These are phyloP conservation scores for Dactylis glomerata DNA, from an alignment of 176 grass and related monocot genomes.

Conservation along the genomic window DNA sequence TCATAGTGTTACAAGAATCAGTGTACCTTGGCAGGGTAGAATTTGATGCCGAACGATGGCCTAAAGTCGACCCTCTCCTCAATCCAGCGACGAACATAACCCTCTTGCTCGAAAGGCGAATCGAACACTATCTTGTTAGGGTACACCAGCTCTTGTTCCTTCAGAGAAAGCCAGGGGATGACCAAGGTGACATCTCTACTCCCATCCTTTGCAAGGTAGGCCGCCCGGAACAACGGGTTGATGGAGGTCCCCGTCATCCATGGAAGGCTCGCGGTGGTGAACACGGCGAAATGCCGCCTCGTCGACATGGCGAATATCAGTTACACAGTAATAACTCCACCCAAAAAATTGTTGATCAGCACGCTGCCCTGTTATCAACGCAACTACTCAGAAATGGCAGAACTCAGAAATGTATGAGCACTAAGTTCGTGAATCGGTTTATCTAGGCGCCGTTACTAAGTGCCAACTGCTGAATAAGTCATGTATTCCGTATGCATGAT, in stretches of 20 bases:
- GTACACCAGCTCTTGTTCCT: slow-evolving; percentile 80
- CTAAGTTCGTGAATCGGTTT: not conserved
- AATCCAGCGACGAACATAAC: slow-evolving; percentile 68
- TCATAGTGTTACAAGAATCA: not conserved
- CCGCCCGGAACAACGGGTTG: slow-evolving; percentile 72
- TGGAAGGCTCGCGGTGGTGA: slow-evolving; percentile 91
- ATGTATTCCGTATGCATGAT: not conserved
- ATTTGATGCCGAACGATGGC: slow-evolving; percentile 65
- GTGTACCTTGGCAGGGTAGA: slow-evolving; percentile 87
- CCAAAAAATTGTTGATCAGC: no score
- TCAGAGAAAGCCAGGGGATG: slow-evolving; percentile 79
- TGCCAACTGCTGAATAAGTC: not conserved
- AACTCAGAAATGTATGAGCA: no score
- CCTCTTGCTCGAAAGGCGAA: slow-evolving; percentile 72
- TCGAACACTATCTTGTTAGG: slow-evolving; percentile 59
- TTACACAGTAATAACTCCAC: not conserved
- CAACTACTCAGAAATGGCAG: no score
- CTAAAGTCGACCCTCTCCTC: slow-evolving; percentile 65
- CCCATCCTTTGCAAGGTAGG: slow-evolving; percentile 64
- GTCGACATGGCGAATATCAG: slow-evolving; percentile 25
- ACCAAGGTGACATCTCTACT: slow-evolving; percentile 74
- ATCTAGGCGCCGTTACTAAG: not conserved
- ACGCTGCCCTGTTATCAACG: not conserved
- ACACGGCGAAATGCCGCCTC: slow-evolving; percentile 72
- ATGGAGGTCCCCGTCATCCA: slow-evolving; percentile 96